Evolutionary conservation across 1,284 basidiomycete species (phyloP).

Genomic region (Pyrrhoderma noxium): DNA sequence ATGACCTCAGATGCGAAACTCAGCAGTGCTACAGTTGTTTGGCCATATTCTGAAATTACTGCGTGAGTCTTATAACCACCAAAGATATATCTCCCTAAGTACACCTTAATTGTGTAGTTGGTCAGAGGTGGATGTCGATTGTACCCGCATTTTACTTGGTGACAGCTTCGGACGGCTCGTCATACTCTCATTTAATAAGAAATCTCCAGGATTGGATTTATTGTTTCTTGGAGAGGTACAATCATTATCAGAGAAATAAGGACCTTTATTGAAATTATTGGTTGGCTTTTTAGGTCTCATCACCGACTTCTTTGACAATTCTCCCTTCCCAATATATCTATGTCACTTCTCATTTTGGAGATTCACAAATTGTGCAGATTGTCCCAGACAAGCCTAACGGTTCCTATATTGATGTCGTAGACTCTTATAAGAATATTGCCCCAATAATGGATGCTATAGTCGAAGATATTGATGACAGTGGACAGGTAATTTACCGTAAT

Average conservation of each 20-base stretch:
- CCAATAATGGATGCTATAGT: slow-evolving; percentile 83
- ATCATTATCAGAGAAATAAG: neutral
- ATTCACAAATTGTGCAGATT: slow-evolving; percentile 71
- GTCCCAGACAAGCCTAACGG: slow-evolving; percentile 46
- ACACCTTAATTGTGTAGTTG: slow-evolving; percentile 35
- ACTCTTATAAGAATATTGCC: slow-evolving; percentile 74
- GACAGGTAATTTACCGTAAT: slow-evolving; percentile 64
- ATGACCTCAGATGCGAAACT: slow-evolving; percentile 12
- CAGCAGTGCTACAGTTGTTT: slow-evolving; percentile 35
- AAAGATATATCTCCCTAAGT: slow-evolving; percentile 13
- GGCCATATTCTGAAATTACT: slow-evolving; percentile 66
- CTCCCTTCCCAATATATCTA: slow-evolving; percentile 72
- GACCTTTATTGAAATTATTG: slow-evolving; percentile 2
- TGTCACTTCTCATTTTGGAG: slow-evolving; percentile 77
- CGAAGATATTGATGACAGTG: slow-evolving; percentile 68
- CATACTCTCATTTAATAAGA: slow-evolving; percentile 50
- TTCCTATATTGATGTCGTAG: slow-evolving; percentile 49
- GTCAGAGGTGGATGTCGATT: slow-evolving; percentile 38
- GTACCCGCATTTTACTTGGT: slow-evolving; percentile 56
- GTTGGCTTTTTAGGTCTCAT: slow-evolving; percentile 48
- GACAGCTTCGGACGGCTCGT: slow-evolving; percentile 74
- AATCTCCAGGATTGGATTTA: slow-evolving; percentile 44
- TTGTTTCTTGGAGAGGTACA: slow-evolving; percentile 69
- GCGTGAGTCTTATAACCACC: slow-evolving; percentile 37
- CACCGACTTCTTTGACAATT: slow-evolving; percentile 71